These are phyloP conservation scores for Yamadazyma diospyri DNA, from an alignment of 1,139 yeast genomes.

Conservation along the genomic window DNA sequence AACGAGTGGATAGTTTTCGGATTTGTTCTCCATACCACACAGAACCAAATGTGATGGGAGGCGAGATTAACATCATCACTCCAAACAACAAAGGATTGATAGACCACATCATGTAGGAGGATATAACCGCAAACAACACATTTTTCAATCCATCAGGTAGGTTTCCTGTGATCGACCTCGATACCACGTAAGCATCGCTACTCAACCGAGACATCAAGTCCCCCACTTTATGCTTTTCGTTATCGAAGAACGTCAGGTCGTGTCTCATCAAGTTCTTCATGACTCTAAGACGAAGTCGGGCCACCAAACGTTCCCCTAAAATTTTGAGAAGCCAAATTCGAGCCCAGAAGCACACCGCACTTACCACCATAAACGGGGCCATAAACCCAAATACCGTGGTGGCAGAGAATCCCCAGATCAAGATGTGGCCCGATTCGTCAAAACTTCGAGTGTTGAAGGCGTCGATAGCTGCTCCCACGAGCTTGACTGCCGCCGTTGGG, in stretches of 20 bases:
- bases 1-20: constrained; percentile 38
- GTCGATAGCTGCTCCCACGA: constrained; percentile 47
- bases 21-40: constrained; percentile 50
- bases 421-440: constrained; percentile 38
- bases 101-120: constrained; percentile 46
- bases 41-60: constrained; percentile 51
- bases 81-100: constrained; percentile 46
- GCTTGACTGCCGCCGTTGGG: constrained; percentile 44
- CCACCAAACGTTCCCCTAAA: constrained; percentile 42
- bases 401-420: constrained; percentile 47
- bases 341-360: constrained; percentile 50
- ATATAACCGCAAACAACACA: constrained; percentile 40
- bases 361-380: constrained; percentile 45
- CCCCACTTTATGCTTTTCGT: constrained; percentile 54
- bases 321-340: constrained; percentile 46
- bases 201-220: constrained; percentile 51
- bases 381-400: constrained; percentile 39
- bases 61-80: constrained; percentile 49
- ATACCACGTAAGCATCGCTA: constrained; percentile 53
- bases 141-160: constrained; percentile 50
- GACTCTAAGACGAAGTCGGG: constrained; percentile 45
- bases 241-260: constrained; percentile 49
- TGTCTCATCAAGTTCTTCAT: constrained; percentile 51
- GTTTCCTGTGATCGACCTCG: constrained; percentile 42
- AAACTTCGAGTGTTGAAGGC: constrained; percentile 36